phyloP scores from a whole-genome alignment of 768 basidiomycete species.

The Leccinellum luteum region DNA sequence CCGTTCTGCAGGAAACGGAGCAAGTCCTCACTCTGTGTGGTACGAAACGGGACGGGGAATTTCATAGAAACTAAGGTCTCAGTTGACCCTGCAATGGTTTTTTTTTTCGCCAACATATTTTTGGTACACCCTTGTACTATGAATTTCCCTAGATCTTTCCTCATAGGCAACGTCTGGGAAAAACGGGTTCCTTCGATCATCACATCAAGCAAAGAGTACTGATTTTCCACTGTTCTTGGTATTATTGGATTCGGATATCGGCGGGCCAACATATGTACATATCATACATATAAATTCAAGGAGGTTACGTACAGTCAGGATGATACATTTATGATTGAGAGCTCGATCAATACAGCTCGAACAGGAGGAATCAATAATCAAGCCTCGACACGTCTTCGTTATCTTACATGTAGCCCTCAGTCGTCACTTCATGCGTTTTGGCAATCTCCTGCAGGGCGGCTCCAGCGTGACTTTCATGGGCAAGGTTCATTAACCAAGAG shows the following conservation, averaged over 20 bases:
- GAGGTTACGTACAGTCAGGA: neutral
- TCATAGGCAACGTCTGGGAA: neutral
- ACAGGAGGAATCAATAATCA: neutral
- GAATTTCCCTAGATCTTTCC: neutral
- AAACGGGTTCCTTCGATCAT: neutral
- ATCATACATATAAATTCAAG: neutral
- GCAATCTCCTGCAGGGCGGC: slow-evolving; percentile 23
- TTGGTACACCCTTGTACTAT: neutral
- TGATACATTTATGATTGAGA: neutral
- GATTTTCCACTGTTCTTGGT: neutral
- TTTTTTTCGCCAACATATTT: neutral
- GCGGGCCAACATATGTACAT: neutral
- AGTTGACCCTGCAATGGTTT: neutral
- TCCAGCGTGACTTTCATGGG: slow-evolving; percentile 25
- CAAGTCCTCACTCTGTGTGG: slow-evolving; percentile 44
- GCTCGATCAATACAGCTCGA: neutral
- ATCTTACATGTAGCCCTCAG: neutral
- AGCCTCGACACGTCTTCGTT: neutral
- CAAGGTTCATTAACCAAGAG: slow-evolving; percentile 24
- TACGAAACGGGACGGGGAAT: slow-evolving; percentile 39
- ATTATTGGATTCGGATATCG: neutral
- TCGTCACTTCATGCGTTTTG: neutral
- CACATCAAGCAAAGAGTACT: neutral
- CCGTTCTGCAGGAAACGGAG: slow-evolving; percentile 43
- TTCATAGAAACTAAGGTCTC: slow-evolving; percentile 1